Base-by-base conservation (phyloP, 2,329 filamentous ascomycete genomes). In the Xylariales sp. region DNA sequence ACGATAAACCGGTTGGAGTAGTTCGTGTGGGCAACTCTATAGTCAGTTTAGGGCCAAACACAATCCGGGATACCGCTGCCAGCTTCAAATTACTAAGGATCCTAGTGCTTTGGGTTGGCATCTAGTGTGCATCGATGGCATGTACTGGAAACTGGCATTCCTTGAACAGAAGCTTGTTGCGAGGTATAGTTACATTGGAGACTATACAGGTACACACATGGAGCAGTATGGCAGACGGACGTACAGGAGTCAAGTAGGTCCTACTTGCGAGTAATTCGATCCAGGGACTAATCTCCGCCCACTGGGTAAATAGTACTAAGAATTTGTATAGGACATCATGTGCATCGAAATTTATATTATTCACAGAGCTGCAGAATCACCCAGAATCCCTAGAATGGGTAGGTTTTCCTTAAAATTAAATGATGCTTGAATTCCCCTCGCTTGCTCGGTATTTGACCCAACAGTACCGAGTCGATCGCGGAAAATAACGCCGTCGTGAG, bases 21-120 rank as follows among this genome's bases (percentile, higher is more conserved):
- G 49, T 46, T 34, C 67, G 69, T 72, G 68, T 67, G 65, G 69
- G 69, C 69, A 71, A 70, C 71, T 58, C 65, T 64, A 65, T 68
- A 65, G 65, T 65, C 65, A 69, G 52, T 32, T 58, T 52, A 69
- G n/a, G 52, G 50, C 67, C 62, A 59, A 63, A 67, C 57, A 62
- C 45, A 48, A 34, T 63, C 52, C 49, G 49, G 73, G 72, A 72
- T 74, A 75, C 69, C 73, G 70, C 58, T 73, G 71, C 56, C 48
- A 74, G 64, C 52, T 56, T 70, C 69, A 74, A 71, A 73, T 72
- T 71, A 69, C 52, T 48, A 64, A 63, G 46, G 39, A 65, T 58
- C 7, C n/a, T 58, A 60, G 43, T 50, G 41, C 65, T 65, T 55
- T 57, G 45, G 28, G 50, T 61, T 30, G 57, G 61, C 59, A 67